These are phyloP conservation scores for Mycosphaerella sp. DNA, from an alignment of 2,329 filamentous ascomycete species.

Conservation along the genomic window DNA sequence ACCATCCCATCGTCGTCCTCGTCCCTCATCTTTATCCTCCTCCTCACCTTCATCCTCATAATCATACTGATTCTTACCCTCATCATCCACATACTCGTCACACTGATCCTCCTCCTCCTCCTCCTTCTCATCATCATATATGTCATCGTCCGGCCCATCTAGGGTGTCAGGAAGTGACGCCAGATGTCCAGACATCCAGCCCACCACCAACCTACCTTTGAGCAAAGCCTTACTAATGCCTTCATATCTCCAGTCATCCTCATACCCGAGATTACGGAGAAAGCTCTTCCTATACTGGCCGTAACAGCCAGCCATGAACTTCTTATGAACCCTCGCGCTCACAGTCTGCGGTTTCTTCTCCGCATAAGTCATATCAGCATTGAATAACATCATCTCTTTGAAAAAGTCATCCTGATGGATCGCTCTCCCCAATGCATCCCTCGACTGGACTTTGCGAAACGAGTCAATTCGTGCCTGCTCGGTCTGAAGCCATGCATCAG, in stretches of 20 bases:
- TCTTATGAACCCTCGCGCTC: background rate
- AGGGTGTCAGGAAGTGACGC: too few species aligned
- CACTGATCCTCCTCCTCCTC: too few species aligned
- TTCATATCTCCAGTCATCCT: background rate
- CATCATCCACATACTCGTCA: too few species aligned
- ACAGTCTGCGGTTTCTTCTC: background rate
- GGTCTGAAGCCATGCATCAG: background rate
- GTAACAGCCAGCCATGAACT: slow-evolving; percentile 1
- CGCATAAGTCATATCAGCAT: background rate
- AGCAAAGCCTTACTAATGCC: background rate
- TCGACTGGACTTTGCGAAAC: background rate
- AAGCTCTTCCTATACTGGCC: background rate
- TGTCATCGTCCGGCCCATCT: too few species aligned
- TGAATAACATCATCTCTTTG: background rate
- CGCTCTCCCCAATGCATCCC: too few species aligned
- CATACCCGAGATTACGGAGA: background rate
- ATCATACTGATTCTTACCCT: too few species aligned
- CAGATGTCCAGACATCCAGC: too few species aligned
- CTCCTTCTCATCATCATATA: too few species aligned
- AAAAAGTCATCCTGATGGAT: slow-evolving; percentile 1
- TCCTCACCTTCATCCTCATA: too few species aligned
- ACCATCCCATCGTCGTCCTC: too few species aligned
- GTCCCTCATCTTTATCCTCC: too few species aligned
- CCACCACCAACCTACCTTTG: background rate
- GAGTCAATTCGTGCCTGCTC: background rate